These are phyloP conservation scores for Aspergillus biplanus DNA, from an alignment of 495 filamentous ascomycete genomes.

Conservation along the genomic window DNA sequence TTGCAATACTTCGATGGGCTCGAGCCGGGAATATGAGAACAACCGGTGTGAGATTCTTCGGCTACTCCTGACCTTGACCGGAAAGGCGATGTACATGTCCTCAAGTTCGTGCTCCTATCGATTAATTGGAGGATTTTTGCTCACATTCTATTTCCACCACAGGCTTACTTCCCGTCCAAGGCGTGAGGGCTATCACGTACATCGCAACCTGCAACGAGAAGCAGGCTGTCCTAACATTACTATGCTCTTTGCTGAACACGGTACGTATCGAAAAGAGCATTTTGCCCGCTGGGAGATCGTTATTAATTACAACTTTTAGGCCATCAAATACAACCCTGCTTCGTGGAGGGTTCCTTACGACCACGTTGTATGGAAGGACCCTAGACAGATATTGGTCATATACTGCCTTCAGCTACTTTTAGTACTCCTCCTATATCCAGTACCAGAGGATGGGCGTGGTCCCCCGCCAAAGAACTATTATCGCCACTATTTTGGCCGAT, in stretches of 20 bases:
- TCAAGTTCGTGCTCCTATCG: slow-evolving; percentile 57
- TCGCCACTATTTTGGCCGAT: slow-evolving; percentile 85
- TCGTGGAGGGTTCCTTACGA: slow-evolving; percentile 95
- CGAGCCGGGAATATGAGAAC: slow-evolving; percentile 86
- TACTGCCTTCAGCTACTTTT: slow-evolving; percentile 93
- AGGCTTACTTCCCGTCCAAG: slow-evolving; percentile 80
- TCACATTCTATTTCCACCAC: slow-evolving; percentile 19
- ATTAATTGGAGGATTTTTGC: neutral
- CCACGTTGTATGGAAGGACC: slow-evolving; percentile 89
- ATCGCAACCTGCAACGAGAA: slow-evolving; percentile 86
- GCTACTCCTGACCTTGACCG: slow-evolving; percentile 80
- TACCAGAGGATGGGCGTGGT: slow-evolving; percentile 73
- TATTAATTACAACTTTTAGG: slow-evolving; percentile 50
- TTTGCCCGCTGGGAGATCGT: neutral
- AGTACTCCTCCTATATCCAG: slow-evolving; percentile 83
- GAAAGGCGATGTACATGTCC: slow-evolving; percentile 92
- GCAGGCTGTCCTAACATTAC: slow-evolving; percentile 82
- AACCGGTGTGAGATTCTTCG: slow-evolving; percentile 91
- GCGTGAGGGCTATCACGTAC: slow-evolving; percentile 86
- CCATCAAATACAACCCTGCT: slow-evolving; percentile 94
- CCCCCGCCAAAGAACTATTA: slow-evolving; percentile 82
- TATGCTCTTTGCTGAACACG: slow-evolving; percentile 96
- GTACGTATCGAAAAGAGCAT: slow-evolving; percentile 51
- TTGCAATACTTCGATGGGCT: slow-evolving; percentile 85
- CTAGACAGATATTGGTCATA: slow-evolving; percentile 88